Conservation (phyloP, 192 early-diverging fungal genomes). For the Coemansia sp. region DNA sequence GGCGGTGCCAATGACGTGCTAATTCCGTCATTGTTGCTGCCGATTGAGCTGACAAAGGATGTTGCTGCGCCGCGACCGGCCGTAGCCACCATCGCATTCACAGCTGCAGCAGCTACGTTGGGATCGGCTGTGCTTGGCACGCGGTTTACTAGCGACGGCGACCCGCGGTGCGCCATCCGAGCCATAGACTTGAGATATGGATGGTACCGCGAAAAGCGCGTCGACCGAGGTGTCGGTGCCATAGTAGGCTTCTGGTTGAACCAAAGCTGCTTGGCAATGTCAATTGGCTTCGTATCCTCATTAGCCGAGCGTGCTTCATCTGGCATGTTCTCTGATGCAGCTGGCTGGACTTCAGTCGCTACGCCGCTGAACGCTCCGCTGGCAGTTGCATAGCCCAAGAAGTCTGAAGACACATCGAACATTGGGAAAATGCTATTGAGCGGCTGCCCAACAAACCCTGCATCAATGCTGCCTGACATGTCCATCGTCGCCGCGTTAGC, state of each 20-base stretch:
- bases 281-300: constrained; percentile 13
- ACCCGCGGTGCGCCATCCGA: constrained; percentile 44
- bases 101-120: constrained; percentile 44
- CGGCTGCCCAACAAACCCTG: not conserved
- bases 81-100: constrained; percentile 25
- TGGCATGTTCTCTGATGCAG: not conserved
- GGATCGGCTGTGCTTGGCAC: constrained; percentile 49
- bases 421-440: constrained; percentile 1
- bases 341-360: not conserved
- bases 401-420: not conserved
- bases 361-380: not conserved
- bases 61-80: not conserved
- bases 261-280: constrained; percentile 28
- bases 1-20: not conserved
- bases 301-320: not conserved
- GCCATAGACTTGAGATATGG: constrained; percentile 53
- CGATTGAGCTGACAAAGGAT: not conserved
- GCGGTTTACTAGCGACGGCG: constrained; percentile 40
- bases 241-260: constrained; percentile 21
- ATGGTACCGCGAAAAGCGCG: constrained; percentile 51
- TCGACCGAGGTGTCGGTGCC: constrained; percentile 36
- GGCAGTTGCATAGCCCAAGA: not conserved
- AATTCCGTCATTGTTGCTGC: not conserved
- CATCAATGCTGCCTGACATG: not conserved
- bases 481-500: not conserved